phyloP scores from a whole-genome alignment of 2,329 filamentous ascomycete species.

The Colletotrichum agaves region DNA sequence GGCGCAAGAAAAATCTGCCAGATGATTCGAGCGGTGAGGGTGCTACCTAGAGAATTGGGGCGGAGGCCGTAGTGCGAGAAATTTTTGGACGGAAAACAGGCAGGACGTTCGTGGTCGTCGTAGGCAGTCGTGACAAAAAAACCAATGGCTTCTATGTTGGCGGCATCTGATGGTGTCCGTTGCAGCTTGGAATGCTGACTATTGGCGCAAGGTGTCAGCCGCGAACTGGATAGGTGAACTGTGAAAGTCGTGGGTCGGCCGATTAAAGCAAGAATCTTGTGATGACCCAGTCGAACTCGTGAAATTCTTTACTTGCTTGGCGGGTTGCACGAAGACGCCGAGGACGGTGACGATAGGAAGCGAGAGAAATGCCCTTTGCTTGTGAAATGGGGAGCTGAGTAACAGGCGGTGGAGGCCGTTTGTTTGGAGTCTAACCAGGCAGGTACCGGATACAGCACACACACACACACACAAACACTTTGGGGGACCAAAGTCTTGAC shows the following conservation, averaged over 20 bases:
- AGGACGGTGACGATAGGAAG: slow-evolving; percentile 34
- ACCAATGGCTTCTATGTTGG: slow-evolving; percentile 16
- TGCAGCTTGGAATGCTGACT: neutral
- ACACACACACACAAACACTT: slow-evolving; percentile 31
- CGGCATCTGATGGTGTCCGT: slow-evolving; percentile 16
- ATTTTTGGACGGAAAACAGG: slow-evolving; percentile 9
- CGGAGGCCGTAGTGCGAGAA: neutral
- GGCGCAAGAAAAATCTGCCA: neutral
- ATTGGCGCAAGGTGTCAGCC: neutral
- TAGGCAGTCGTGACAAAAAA: slow-evolving; percentile 32
- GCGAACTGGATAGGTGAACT: neutral
- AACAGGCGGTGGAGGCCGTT: slow-evolving; percentile 36
- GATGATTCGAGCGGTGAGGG: slow-evolving; percentile 9
- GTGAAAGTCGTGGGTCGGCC: slow-evolving; percentile 8
- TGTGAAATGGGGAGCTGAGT: slow-evolving; percentile 28
- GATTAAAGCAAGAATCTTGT: neutral
- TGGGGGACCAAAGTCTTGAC: slow-evolving; percentile 3
- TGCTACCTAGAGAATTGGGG: neutral
- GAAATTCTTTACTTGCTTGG: slow-evolving; percentile 7
- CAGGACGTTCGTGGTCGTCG: slow-evolving; percentile 34
- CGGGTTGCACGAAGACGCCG: slow-evolving; percentile 30
- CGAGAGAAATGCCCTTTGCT: slow-evolving; percentile 35
- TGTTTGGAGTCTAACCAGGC: slow-evolving; percentile 29
- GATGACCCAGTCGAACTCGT: slow-evolving; percentile 1
- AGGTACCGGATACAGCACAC: slow-evolving; percentile 28